Base-by-base conservation (phyloP, 1,139 yeast genomes). In the Geotrichum cucujoidarum region DNA sequence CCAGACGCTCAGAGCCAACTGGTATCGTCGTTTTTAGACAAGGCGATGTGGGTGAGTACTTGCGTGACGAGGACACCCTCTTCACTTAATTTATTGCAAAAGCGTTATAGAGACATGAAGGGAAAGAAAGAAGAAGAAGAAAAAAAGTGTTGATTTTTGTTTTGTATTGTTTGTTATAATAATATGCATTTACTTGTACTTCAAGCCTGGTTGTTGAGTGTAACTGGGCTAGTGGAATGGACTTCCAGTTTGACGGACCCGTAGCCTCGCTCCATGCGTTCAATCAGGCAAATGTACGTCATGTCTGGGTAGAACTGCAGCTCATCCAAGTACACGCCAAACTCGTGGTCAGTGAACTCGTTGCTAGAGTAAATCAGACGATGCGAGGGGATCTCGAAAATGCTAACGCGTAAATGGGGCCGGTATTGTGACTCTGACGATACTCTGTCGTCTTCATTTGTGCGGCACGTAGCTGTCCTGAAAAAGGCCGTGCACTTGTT, bases 1-100 rank as follows among this genome's bases (percentile, higher is more conserved):
- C 94, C 20, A 80, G 94, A 67, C 80, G 81, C 63, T 72, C 89
- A 58, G 95, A 86, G 64, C 98, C 98, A 45, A 92, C 95, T 22
- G 95, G 83, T 35, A 90, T 92, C 45, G 95, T 90, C 14, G 95
- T 95, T 10, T 92, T 87, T 67, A 82, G 98, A 76, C 99, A 92
- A 67, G 86, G 95, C 57, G 99, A 92, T 73, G 89, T 92, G 59
- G 99, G 99, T 57, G 99, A 92, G 70, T 92, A 89, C 64, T 76
- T 92, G 64, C 88, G 99, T 76, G 98, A 94, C 61, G 98, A 92
- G 73, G 98, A 92, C 67, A 86, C 97, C 33, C 73, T 92, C 60
- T 92, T 92, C 66, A 86, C 97, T 30, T 89, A 71, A 59, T 29
- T 34, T 24, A 33, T 18, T 20, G 21, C 13, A 30, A n/a, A n/a